Evolutionary conservation across 805 yeast species (phyloP).

Genomic region (Cephaloascus fragrans): DNA sequence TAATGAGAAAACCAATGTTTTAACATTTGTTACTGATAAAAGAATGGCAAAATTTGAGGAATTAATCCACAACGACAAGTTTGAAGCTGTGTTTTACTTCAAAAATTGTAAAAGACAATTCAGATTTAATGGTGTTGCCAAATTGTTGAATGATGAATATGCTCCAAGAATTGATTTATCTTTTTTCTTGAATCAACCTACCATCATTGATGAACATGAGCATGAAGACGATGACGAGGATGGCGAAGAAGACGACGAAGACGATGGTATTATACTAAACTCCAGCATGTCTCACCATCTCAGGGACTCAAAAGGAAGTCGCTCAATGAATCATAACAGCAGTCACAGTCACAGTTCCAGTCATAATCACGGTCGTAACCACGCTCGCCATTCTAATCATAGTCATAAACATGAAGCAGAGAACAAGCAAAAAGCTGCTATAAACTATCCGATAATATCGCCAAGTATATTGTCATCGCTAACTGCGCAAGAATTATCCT

Average conservation of each 20-base stretch:
- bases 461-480: neutral
- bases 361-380: too few species aligned
- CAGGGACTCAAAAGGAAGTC: constrained; percentile 1
- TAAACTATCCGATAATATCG: neutral
- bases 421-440: neutral
- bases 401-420: neutral
- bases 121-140: constrained; percentile 60
- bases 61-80: constrained; percentile 37
- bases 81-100: constrained; percentile 75
- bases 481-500: neutral
- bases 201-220: constrained; percentile 7
- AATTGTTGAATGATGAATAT: constrained; percentile 21
- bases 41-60: constrained; percentile 57
- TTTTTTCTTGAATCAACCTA: constrained; percentile 1
- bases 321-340: neutral
- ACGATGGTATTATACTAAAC: neutral
- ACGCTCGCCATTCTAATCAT: too few species aligned
- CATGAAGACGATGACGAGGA: constrained; percentile 9
- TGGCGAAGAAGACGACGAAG: constrained; percentile 2
- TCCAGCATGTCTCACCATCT: neutral
- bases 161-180: constrained; percentile 21
- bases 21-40: constrained; percentile 63
- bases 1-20: constrained; percentile 55
- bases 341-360: too few species aligned
- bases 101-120: constrained; percentile 54